Evolutionary conservation across 2,329 filamentous ascomycete genomes (phyloP).

Genomic region (Calonectria henricotiae): DNA sequence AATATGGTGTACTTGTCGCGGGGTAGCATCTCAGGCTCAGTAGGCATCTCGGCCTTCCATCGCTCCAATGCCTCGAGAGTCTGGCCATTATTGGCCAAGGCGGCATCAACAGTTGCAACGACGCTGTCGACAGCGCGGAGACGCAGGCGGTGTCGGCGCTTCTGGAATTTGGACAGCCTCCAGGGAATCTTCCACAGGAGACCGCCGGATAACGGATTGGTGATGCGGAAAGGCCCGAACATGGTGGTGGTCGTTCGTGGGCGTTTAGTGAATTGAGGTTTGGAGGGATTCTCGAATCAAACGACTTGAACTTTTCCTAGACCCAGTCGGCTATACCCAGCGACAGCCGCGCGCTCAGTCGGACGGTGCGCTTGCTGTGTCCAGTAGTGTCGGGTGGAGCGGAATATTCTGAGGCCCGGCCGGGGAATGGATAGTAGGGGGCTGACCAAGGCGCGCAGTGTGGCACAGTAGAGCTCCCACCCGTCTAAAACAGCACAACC

Average conservation of each 20-base stretch:
- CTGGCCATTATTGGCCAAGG: constrained; percentile 81
- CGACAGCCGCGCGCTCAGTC: constrained; percentile 40
- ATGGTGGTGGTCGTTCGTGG: constrained; percentile 66
- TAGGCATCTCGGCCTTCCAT: constrained; percentile 98
- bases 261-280: constrained; percentile 34
- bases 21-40: constrained; percentile 94
- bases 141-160: constrained; percentile 87
- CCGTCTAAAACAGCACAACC: constrained; percentile 8
- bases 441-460: constrained; percentile 1
- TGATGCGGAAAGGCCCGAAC: constrained; percentile 88
- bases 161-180: constrained; percentile 93
- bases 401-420: constrained; percentile 52
- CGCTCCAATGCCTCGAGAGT: constrained; percentile 84
- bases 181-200: constrained; percentile 98
- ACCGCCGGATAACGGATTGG: constrained; percentile 83
- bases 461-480: constrained; percentile 20
- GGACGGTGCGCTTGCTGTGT: constrained; percentile 38
- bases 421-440: constrained; percentile 27
- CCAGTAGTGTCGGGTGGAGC: constrained; percentile 45
- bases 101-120: constrained; percentile 86
- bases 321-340: constrained; percentile 34
- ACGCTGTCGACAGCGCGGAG: constrained; percentile 89
- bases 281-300: constrained; percentile 41
- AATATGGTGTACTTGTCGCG: constrained; percentile 99
- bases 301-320: constrained; percentile 48